Conservation (phyloP, 2,329 filamentous ascomycete genomes). For the Pseudogymnoascus sp. region DNA sequence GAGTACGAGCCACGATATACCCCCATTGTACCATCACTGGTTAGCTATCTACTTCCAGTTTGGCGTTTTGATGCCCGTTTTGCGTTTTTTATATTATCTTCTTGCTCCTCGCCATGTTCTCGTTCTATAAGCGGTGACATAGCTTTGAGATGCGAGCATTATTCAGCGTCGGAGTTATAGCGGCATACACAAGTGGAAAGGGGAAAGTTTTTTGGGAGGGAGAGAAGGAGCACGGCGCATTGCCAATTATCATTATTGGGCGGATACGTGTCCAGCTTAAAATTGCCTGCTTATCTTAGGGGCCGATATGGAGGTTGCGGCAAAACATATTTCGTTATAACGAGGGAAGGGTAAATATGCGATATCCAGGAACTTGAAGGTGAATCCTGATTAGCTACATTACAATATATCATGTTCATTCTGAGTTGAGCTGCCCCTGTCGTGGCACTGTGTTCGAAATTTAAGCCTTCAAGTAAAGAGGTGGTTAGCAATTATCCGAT, state of each 20-base stretch:
- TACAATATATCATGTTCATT: background rate
- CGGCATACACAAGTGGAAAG: background rate
- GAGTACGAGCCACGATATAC: constrained; percentile 4
- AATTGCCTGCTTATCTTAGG: background rate
- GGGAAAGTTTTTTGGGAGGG: background rate
- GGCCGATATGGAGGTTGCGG: background rate
- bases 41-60: background rate
- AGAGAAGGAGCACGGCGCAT: background rate
- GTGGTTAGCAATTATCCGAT: background rate
- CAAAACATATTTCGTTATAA: background rate
- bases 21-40: background rate
- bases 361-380: background rate
- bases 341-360: background rate
- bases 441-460: background rate
- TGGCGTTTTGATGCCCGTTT: background rate
- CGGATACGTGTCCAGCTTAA: background rate
- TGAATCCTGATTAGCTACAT: background rate
- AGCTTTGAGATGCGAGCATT: constrained; percentile 6
- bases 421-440: background rate
- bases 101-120: background rate
- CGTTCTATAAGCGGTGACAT: background rate
- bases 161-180: background rate
- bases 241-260: background rate
- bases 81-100: background rate
- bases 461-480: background rate